phyloP scores from a whole-genome alignment of 352 stramenopile genomes.

The Hyaloperonospora brassicae region DNA sequence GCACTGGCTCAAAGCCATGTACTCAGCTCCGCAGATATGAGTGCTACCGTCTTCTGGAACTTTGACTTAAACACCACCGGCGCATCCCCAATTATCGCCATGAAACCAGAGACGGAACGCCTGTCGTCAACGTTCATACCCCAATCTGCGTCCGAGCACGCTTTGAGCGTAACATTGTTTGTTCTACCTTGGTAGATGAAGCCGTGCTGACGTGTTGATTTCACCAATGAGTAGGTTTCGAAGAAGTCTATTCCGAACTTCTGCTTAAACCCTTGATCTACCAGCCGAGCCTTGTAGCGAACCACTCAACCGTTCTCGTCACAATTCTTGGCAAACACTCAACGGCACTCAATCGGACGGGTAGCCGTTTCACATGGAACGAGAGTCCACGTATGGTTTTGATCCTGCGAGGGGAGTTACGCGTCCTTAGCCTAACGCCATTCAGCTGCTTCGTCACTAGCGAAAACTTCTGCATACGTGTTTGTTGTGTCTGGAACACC shows the following conservation, averaged over 20 bases:
- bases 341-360: background rate
- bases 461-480: too few species aligned
- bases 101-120: conserved; percentile 9
- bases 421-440: too few species aligned
- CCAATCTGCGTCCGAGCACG: conserved; percentile 14
- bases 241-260: conserved; percentile 1
- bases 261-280: background rate
- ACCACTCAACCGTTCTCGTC: background rate
- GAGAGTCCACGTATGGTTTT: too few species aligned
- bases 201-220: background rate
- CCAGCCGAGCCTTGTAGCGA: conserved; percentile 1
- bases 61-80: conserved; percentile 11
- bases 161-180: background rate
- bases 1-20: too few species aligned
- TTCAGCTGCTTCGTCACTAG: too few species aligned
- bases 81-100: conserved; percentile 11
- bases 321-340: conserved; percentile 1
- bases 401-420: too few species aligned
- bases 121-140: conserved; percentile 10
- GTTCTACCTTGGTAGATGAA: conserved; percentile 5
- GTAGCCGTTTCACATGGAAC: background rate
- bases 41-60: conserved; percentile 10
- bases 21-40: too few species aligned
- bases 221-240: conserved; percentile 16
- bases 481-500: too few species aligned